Base-by-base conservation (phyloP, 1,284 basidiomycete genomes). In the Mycosarcoma maydis region DNA sequence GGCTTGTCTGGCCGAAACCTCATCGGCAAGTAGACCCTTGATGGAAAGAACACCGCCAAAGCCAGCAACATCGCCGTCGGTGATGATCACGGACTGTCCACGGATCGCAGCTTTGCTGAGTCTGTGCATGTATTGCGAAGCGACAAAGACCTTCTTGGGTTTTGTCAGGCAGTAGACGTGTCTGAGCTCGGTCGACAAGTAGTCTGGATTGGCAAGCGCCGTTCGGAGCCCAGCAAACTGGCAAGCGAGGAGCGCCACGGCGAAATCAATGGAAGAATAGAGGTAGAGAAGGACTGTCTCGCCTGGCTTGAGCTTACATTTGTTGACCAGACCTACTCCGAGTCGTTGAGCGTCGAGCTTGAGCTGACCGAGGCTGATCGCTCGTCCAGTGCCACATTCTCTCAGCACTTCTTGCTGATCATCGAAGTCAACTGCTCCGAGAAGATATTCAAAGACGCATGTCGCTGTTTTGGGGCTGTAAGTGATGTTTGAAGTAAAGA, bases 201-300 rank as follows among this genome's bases (percentile, higher is more conserved):
- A 73, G 27, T 45, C 55, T 5, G 59, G 54, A 26, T 69, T 70
- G 22, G 56, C 61, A 1, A 73, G 50, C 9, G 71, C 58, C 1
- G 38, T 39, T 19, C 49, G 49, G 14, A 73, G 56, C 10, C 71
- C 71, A 8, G 51, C 67, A 43, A 66, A 69, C 17, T 58, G 55
- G 14, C 47, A 36, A 7, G 47, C 71, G 11, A 73, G 45, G 22
- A 66, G 23, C 9, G 53, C 51, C 1, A 67, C 39, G 24, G 50
- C 46, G 26, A 61, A 71, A 23, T 73, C 66, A 40, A 73, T 66
- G 8, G 48, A 55, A 23, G 56, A 71, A 32, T 49, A 44, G 19
- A 64, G 54, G 22, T 53, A 38, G 26, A 71, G 40, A 9, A 73
- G 45, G 23, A 72, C 46, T 1, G 51, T 52, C 17, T 72, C 64